Conservation (phyloP, 2,329 filamentous ascomycete species). For the Xylaria polymorpha region DNA sequence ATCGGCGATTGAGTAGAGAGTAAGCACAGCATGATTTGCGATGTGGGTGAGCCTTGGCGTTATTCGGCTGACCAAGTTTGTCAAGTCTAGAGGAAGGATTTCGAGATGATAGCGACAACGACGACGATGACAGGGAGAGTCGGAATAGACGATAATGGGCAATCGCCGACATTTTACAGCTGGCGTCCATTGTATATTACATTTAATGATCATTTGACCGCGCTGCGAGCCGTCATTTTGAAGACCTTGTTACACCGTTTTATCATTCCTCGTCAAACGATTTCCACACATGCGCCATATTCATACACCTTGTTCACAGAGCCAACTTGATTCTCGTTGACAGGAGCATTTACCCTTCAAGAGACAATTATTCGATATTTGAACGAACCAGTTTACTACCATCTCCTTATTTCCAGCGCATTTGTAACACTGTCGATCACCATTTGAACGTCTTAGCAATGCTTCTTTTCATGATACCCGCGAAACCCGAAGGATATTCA, state of each 20-base stretch:
- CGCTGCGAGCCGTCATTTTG: neutral
- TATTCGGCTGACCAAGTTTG: slow-evolving; percentile 40
- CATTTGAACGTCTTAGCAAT: neutral
- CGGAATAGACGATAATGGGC: slow-evolving; percentile 38
- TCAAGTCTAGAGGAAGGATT: slow-evolving; percentile 76
- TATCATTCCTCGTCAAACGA: neutral
- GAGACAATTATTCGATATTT: neutral
- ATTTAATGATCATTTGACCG: slow-evolving; percentile 3
- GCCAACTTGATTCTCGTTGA: neutral
- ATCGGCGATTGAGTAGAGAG: slow-evolving; percentile 79
- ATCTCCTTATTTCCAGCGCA: neutral
- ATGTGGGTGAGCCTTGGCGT: neutral
- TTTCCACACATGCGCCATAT: neutral
- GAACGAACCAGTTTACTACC: neutral
- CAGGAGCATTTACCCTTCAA: neutral
- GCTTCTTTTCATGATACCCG: neutral
- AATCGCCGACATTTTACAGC: neutral
- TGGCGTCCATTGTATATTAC: slow-evolving; percentile 26
- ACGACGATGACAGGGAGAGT: slow-evolving; percentile 61
- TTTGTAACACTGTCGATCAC: neutral
- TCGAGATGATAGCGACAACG: slow-evolving; percentile 77
- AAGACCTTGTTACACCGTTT: neutral
- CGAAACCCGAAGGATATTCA: slow-evolving; percentile 6
- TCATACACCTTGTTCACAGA: neutral
- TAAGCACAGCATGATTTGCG: slow-evolving; percentile 51